Base-by-base conservation (phyloP, 345 rosid species). In the Anastatica hierochuntica region DNA sequence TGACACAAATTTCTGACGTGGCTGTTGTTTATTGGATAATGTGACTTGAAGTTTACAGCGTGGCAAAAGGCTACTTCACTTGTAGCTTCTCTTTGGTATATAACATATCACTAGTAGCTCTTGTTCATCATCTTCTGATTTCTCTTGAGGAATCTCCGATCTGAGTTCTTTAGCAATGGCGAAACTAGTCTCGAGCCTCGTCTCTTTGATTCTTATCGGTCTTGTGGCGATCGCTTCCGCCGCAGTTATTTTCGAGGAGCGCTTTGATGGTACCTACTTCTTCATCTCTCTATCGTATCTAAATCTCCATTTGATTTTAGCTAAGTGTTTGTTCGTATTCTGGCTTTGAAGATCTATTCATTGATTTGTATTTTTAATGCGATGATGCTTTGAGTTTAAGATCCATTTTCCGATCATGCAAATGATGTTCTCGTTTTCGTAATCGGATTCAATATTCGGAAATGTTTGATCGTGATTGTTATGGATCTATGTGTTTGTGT, bases 211-310 rank as follows among this genome's bases (percentile, higher is more conserved):
- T 8, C 58, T 83, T 4, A 36, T 77, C 43, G 44, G 74, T 8
- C 68, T 82, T 27, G 38, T 76, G 1, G 77, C 74, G 23, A 35
- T 80, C 64, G 81, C 84, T 26, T 77, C 82, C 2, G 88, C 97
- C 3, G 48, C 59, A 13, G 88, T 88, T 42, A 73, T 83, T 77
- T 92, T 92, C 71, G 98, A 90, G 63, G 98, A 90, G 24, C 95
- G 83, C 7, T 90, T 88, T 60, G 85, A 83, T 15, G 96, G 98
- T 92, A 79, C 16, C 21, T 20, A 5, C 31, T 4, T 61, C 13
- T 27, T 27, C 31, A n/a, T 37, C 11, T 12, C 20, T 16, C 16
- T 33, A 43, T 14, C 10, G 23, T 15, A 1, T 38, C 21, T 27
- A 19, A 19, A 20, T 42, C 7, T 50, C 19, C n/a, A 31, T 21